These are phyloP conservation scores for Corymbia citriodora DNA, from an alignment of 441 rosid genomes.

Conservation along the genomic window DNA sequence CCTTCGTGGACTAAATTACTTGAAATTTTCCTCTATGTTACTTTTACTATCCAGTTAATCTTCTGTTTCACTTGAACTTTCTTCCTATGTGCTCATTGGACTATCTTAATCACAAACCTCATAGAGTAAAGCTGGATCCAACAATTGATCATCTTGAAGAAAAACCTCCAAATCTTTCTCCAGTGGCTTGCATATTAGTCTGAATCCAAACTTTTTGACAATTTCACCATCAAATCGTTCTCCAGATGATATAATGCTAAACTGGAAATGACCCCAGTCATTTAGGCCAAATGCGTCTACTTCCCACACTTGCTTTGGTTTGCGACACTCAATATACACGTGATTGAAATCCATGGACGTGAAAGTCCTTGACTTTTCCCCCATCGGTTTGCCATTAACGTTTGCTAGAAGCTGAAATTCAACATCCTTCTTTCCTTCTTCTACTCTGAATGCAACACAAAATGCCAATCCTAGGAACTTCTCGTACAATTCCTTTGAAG, in stretches of 20 bases:
- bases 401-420: background rate
- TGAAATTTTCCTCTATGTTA: too few species aligned
- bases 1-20: too few species aligned
- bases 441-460: background rate
- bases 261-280: background rate
- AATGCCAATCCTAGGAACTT: background rate
- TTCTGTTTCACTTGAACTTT: background rate
- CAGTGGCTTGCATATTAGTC: background rate
- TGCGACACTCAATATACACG: background rate
- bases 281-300: background rate
- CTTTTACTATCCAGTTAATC: too few species aligned
- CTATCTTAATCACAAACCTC: background rate
- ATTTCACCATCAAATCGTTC: rapidly evolving
- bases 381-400: background rate
- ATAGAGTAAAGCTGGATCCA: background rate
- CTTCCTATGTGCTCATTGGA: background rate
- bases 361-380: rapidly evolving
- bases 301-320: background rate
- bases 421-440: rapidly evolving
- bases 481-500: background rate
- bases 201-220: background rate
- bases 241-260: background rate
- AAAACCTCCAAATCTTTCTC: background rate
- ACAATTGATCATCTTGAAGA: background rate
- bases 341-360: background rate